Base-by-base conservation (phyloP, 495 filamentous ascomycete genomes). In the Cercophora newfieldiana region DNA sequence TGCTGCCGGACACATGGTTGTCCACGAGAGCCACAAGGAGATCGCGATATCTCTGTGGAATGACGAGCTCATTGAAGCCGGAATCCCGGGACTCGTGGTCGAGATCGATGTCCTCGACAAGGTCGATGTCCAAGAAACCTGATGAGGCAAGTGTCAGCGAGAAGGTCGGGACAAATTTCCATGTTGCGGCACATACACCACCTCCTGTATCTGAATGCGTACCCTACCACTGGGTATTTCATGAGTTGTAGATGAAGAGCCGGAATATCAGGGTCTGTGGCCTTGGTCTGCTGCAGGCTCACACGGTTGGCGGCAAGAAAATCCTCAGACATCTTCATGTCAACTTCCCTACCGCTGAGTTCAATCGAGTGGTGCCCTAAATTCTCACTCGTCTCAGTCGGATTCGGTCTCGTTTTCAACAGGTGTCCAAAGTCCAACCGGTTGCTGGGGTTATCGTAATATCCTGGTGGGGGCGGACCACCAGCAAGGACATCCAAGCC, bases 11-110 rank as follows among this genome's bases (percentile, higher is more conserved):
- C 19, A 73, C 71, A 51, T 79, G 77, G 44, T 72, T 72, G 31
- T 74, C 71, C 2, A 80, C 72, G 18, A 79, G 72, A 1, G 76
- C 72, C 12, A 73, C 62, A 18, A 81, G 71, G 29, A 79, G 68
- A n/a, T 68, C 50, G 47, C 73, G 68, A 56, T 78, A 69, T 10
- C 68, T 66, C 19, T 70, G 16, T 7, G 74, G 70, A 30, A 82
- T 70, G 3, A 80, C 71, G 1, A 81, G 69, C 10, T 67, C 60
- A 3, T 75, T 58, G 54, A 77, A 81, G 53, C 74, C 54, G 67
- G 57, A 16, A 57, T 54, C 26, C 37, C 18, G 37, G 18, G 37
- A 8, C 18, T 44, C 26, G 48, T 54, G 48, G 26, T 33, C 28
- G 60, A 57, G 53, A 49, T 65, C 62, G 25, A 66, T 60, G 16